Conservation (phyloP, 139 green algal species). For the Volvox reticuliferus region DNA sequence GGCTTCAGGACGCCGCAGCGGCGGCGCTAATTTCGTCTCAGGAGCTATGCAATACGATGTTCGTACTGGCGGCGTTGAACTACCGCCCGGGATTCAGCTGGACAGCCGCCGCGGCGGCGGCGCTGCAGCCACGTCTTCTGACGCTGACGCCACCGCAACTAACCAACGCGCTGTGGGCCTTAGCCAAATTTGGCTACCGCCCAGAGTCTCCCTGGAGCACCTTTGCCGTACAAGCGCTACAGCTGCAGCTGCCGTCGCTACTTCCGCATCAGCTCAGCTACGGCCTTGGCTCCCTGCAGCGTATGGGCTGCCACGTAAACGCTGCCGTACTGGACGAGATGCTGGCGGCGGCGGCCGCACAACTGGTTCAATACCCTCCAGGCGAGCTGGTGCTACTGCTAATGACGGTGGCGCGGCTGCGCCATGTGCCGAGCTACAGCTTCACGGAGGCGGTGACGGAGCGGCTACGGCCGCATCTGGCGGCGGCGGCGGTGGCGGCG, state of each 20-base stretch:
- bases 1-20: background rate
- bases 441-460: slow-evolving; percentile 44
- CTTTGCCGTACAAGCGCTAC: slow-evolving; percentile 13
- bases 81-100: slow-evolving; percentile 16
- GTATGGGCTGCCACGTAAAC: slow-evolving; percentile 13
- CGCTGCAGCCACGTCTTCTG: slow-evolving; percentile 27
- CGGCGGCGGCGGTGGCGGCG: background rate
- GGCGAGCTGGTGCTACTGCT: slow-evolving; percentile 36
- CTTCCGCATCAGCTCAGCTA: slow-evolving; percentile 36
- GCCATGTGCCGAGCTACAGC: slow-evolving; percentile 38
- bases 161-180: slow-evolving; percentile 13
- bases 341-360: slow-evolving; percentile 8
- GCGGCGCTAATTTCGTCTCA: background rate
- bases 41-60: slow-evolving; percentile 39
- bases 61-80: slow-evolving; percentile 27
- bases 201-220: slow-evolving; percentile 1
- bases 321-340: slow-evolving; percentile 36
- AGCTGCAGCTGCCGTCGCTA: slow-evolving; percentile 35
- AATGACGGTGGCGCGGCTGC: slow-evolving; percentile 23
- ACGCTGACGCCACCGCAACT: slow-evolving; percentile 20
- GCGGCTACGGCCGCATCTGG: slow-evolving; percentile 30
- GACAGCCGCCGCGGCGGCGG: background rate
- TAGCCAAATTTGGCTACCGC: slow-evolving; percentile 20
- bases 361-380: background rate
- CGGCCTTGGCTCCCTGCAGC: slow-evolving; percentile 37